Percentiles rank a stretch among this genome's conserved stretches.
Evolutionary conservation across 2,329 filamentous ascomycete genomes (phyloP).

Genomic region (Arthrobotrys musiformis): DNA sequence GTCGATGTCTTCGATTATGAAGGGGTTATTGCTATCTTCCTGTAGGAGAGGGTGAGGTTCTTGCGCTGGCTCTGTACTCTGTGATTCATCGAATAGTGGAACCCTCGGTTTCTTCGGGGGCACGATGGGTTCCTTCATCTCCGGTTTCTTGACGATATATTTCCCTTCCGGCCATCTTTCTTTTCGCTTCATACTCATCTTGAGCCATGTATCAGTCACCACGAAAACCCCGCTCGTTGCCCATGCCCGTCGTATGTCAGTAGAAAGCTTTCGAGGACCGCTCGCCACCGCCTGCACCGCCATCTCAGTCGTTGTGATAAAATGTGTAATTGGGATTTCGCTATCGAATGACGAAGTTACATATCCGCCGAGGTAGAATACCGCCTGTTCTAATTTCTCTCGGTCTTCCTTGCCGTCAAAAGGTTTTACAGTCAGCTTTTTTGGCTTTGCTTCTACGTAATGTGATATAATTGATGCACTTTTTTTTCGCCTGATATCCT

Average conservation of each 20-base stretch:
- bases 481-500: neutral
- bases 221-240: conserved; percentile 18
- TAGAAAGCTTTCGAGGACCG: conserved; percentile 12
- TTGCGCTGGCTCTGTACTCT: neutral
- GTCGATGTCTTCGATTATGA: conserved; percentile 49
- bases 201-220: conserved; percentile 36
- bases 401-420: conserved; percentile 51
- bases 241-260: conserved; percentile 38
- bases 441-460: neutral
- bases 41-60: conserved; percentile 8
- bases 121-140: neutral
- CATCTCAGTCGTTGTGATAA: conserved; percentile 17
- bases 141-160: conserved; percentile 21
- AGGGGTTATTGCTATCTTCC: conserved; percentile 38
- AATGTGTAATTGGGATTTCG: conserved; percentile 51
- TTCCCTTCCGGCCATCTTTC: conserved; percentile 34
- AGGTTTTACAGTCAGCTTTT: neutral
- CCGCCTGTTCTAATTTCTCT: conserved; percentile 54
- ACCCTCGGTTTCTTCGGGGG: conserved; percentile 6
- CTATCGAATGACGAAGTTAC: conserved; percentile 37
- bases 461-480: neutral
- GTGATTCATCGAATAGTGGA: conserved; percentile 6
- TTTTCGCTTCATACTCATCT: conserved; percentile 49
- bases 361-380: conserved; percentile 42
- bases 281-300: neutral